Evolutionary conservation across 768 basidiomycete species (phyloP).

Genomic region (Sporobolomyces roseus): DNA sequence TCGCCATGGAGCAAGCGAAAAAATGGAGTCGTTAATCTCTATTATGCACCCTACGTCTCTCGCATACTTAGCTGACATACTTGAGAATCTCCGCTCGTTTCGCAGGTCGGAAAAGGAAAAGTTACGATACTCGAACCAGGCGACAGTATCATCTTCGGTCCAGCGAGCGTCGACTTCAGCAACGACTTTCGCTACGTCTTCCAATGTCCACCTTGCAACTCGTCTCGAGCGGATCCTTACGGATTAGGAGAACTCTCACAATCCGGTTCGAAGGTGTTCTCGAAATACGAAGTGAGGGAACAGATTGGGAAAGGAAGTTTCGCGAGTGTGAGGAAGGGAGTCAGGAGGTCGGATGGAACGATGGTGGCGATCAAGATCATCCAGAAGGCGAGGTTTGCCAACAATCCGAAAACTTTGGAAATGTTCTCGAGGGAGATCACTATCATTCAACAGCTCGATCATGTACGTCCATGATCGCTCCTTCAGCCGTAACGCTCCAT

Average conservation of each 20-base stretch:
- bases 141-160: slow-evolving; percentile 80
- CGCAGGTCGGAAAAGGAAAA: slow-evolving; percentile 59
- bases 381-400: slow-evolving; percentile 35
- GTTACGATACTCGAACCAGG: slow-evolving; percentile 66
- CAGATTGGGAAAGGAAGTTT: slow-evolving; percentile 81
- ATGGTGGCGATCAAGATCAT: slow-evolving; percentile 89
- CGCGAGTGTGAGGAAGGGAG: slow-evolving; percentile 80
- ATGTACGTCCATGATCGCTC: slow-evolving; percentile 49
- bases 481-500: background rate
- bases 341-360: slow-evolving; percentile 65
- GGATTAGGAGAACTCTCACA: slow-evolving; percentile 28
- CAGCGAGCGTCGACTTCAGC: slow-evolving; percentile 49
- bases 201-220: background rate
- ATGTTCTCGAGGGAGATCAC: slow-evolving; percentile 68
- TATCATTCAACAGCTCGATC: slow-evolving; percentile 70
- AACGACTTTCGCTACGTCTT: slow-evolving; percentile 39
- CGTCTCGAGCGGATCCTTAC: slow-evolving; percentile 11
- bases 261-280: slow-evolving; percentile 45
- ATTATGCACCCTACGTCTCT: too few relatives aligned
- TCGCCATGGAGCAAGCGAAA: too few relatives aligned
- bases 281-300: slow-evolving; percentile 50
- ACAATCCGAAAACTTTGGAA: slow-evolving; percentile 43
- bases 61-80: too few relatives aligned
- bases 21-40: too few relatives aligned
- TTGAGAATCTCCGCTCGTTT: too few relatives aligned